Conservation (phyloP, 768 basidiomycete genomes). For the Phylloporus sp. region DNA sequence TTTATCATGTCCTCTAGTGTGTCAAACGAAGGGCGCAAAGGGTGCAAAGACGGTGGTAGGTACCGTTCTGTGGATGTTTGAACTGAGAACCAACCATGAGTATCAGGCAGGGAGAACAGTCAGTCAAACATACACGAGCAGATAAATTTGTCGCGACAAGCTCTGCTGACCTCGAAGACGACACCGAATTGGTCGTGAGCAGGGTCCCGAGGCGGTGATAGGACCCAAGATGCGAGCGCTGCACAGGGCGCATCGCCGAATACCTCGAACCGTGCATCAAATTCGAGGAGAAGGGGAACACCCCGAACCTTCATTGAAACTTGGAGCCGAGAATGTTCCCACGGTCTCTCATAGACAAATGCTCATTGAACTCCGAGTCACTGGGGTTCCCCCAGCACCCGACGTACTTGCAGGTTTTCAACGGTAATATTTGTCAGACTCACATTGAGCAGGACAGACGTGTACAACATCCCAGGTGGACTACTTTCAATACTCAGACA, state of each 20-base stretch:
- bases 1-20: neutral
- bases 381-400: no score
- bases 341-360: no score
- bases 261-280: neutral
- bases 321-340: no score
- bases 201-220: neutral
- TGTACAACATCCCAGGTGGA: no score
- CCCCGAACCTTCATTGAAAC: no score
- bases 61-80: neutral
- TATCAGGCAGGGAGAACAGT: neutral
- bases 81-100: neutral
- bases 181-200: neutral
- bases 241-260: neutral
- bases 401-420: no score
- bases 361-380: no score
- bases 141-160: neutral
- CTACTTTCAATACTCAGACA: no score
- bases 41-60: neutral
- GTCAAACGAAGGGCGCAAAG: neutral
- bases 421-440: no score
- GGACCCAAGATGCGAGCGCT: neutral
- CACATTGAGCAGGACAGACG: no score
- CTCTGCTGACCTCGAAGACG: neutral
- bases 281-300: neutral
- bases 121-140: neutral